Evolutionary conservation across 108 stramenopile species (phyloP), one percentile per base, ranked within the genome.

Genomic region (Skeletonema tropicum): DNA sequence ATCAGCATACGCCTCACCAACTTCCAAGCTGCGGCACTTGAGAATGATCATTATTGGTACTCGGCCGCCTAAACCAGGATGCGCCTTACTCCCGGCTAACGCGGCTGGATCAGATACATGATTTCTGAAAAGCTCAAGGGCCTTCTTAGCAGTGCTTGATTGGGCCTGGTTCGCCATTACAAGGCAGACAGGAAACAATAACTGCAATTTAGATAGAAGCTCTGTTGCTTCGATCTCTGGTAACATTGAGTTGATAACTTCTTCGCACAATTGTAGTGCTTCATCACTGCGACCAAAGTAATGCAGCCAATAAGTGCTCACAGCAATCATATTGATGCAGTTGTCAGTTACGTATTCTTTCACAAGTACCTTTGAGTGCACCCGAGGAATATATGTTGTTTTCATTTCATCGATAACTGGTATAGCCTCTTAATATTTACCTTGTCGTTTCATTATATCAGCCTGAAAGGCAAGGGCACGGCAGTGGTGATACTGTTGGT

Each of bases 171-270:
- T 23, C 7, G 48, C 19, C 19, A 49, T 3, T 21, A 7, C 7
- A 2, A 17, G 48, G 19, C 48, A 49, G 3, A 49, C 21, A 6
- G 48, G 48, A 49, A 49, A 49, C 26, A 29, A 29, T 0, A 2
- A 0, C 1, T 2, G 6, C 2, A 19, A 2, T 48, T 49, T 49
- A 19, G 48, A 0, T 0, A 49, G 19, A 49, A 49, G 48, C 7
- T 49, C 48, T 0, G 48, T 49, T 17, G 48, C 48, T 21, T 61
- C 31, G 17, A 61, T 61, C 60, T 61, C 36, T 17, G 60, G 60
- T n/a, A 61, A 19, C 31, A 61, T 61, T 19, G 36, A 32, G 25
- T 32, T 2, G n/a, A 61, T 2, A 0, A 61, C 29, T 17, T 32
- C 5, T 7, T 61, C 60, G 21, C 60, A 61, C 60, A 35, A n/a